Conservation (phyloP, 371 early-diverging fungal species). For the Zopfochytrium polystomum region DNA sequence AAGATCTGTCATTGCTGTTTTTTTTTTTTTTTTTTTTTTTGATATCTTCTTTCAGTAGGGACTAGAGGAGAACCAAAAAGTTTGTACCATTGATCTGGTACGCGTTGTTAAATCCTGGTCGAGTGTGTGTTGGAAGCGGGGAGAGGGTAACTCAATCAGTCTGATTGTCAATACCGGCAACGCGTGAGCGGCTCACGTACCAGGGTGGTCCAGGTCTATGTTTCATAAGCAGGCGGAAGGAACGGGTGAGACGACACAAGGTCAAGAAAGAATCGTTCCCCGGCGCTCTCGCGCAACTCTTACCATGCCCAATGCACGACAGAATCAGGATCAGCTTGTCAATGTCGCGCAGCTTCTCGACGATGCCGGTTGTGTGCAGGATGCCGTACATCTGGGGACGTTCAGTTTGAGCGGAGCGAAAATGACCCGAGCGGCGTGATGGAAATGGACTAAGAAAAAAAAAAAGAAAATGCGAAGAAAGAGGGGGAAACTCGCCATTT, state of each 20-base stretch:
- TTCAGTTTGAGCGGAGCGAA: too few relatives aligned
- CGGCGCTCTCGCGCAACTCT: not conserved
- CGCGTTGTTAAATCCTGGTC: constrained; percentile 44
- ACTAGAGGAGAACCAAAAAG: not conserved
- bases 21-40: too few relatives aligned
- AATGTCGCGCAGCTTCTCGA: constrained; percentile 34
- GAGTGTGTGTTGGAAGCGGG: too few relatives aligned
- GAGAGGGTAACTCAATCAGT: too few relatives aligned
- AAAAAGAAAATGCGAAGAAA: not conserved
- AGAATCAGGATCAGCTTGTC: constrained; percentile 41
- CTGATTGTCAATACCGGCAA: too few relatives aligned
- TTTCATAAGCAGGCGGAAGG: not conserved
- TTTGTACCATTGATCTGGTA: constrained; percentile 44
- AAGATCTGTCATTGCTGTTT: constrained; percentile 37
- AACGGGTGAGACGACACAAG: too few relatives aligned
- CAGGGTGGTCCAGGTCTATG: constrained; percentile 29
- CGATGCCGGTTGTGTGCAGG: constrained; percentile 32
- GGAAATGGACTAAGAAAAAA: not conserved
- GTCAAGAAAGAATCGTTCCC: not conserved
- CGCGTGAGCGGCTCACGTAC: constrained; percentile 10
- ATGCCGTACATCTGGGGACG: constrained; percentile 42
- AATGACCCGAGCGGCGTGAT: not conserved
- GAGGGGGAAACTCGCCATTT: constrained; percentile 22
- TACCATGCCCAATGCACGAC: constrained; percentile 44
- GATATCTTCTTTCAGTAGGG: too few relatives aligned